Percentiles rank a stretch among this genome's conserved stretches.
phyloP scores from a whole-genome alignment of 2,329 filamentous ascomycete genomes.

The Monilinia laxa region DNA sequence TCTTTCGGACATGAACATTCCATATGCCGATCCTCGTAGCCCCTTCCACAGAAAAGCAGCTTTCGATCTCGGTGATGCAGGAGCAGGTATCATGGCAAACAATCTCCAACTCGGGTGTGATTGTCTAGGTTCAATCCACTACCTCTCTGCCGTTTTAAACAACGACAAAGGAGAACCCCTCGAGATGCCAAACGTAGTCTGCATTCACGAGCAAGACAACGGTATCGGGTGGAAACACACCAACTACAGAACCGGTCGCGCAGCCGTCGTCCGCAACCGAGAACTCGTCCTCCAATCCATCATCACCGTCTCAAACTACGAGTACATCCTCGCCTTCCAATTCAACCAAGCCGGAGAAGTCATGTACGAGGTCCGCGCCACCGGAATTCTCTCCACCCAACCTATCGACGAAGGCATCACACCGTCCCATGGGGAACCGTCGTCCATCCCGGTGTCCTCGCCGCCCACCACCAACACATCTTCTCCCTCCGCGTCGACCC shows the following conservation, averaged over 20 bases:
- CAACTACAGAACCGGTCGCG: slow-evolving; percentile 63
- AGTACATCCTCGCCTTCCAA: slow-evolving; percentile 70
- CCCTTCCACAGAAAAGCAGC: slow-evolving; percentile 70
- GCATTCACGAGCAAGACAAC: slow-evolving; percentile 68
- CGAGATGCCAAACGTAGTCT: slow-evolving; percentile 64
- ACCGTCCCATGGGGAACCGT: slow-evolving; percentile 67
- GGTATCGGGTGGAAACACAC: slow-evolving; percentile 70
- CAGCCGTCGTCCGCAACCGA: slow-evolving; percentile 61
- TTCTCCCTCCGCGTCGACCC: slow-evolving; percentile 66
- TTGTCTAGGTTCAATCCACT: slow-evolving; percentile 68
- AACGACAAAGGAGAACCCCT: slow-evolving; percentile 59
- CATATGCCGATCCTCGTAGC: slow-evolving; percentile 62
- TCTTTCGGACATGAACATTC: slow-evolving; percentile 62
- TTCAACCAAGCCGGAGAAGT: slow-evolving; percentile 70
- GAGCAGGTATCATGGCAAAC: slow-evolving; percentile 67
- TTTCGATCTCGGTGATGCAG: slow-evolving; percentile 67
- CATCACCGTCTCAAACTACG: slow-evolving; percentile 71
- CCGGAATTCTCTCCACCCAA: slow-evolving; percentile 65
- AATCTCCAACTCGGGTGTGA: slow-evolving; percentile 69
- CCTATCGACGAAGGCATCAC: slow-evolving; percentile 63
- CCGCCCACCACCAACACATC: slow-evolving; percentile 73
- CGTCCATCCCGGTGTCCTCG: slow-evolving; percentile 68
- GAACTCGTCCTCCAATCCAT: slow-evolving; percentile 69
- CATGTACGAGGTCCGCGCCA: slow-evolving; percentile 66
- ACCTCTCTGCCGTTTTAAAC: slow-evolving; percentile 58